Evolutionary conservation across 805 yeast species (phyloP), one percentile per base, ranked within the genome.

Genomic region (Saccharomycodes ludwigii): DNA sequence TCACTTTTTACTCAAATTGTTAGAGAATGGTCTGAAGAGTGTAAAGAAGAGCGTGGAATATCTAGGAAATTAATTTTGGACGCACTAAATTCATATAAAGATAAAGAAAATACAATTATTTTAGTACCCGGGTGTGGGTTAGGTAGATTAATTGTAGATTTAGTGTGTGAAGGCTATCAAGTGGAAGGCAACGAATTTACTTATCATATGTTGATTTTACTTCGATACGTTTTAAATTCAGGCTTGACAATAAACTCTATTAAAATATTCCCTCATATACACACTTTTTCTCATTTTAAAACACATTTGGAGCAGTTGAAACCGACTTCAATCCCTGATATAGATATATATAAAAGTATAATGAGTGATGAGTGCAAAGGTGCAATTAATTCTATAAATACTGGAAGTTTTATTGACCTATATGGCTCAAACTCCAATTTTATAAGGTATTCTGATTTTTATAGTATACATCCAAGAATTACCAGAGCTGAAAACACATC

Each of bases 331-430:
- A 42, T 73, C 3, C 78, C 78, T 0, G 74, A 72, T 17, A 44
- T 53, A 11, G 40, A 39, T 9, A 41, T 53, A 11, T 41, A 56
- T 27, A 65, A 66, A 0, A 36, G 41, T 1, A 55, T 68, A 5
- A 74, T 76, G 71, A 63, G 71, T 4, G n/a, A n/a, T n/a, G n/a
- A n/a, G n/a, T n/a, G n/a, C n/a, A n/a, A n/a, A n/a, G n/a, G n/a
- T n/a, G n/a, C n/a, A n/a, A n/a, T n/a, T n/a, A n/a, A n/a, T n/a
- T n/a, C n/a, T n/a, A n/a, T n/a, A n/a, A n/a, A n/a, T n/a, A 72
- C 78, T 0, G 85, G 85, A 0, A 72, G 78, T 0, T 77, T 78
- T 47, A 65, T 65, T 3, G 81, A 75, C 38, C 52, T 74, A 21
- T 73, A 71, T 46, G 78, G 78, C 0, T 71, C 72, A 0, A 35